phyloP scores from a whole-genome alignment of 768 basidiomycete species.

The Collybia sp. region DNA sequence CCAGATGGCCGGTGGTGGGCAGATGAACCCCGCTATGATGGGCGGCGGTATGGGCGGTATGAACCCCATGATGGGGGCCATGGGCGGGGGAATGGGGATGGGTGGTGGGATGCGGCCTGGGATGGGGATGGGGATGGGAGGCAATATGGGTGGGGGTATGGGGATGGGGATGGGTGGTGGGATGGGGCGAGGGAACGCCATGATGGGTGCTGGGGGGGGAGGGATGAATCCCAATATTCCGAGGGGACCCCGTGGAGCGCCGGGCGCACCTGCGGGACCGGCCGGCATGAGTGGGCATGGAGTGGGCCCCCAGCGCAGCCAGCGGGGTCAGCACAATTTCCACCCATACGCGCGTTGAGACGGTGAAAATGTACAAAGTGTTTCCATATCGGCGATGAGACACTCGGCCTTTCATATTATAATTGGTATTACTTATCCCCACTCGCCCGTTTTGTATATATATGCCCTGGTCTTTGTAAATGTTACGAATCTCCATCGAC shows the following conservation, averaged over 20 bases:
- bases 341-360: constrained; percentile 75
- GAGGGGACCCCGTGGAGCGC: constrained; percentile 10
- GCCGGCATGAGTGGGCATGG: constrained; percentile 48
- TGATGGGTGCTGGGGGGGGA: constrained; percentile 30
- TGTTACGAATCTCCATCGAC: too few species aligned
- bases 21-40: constrained; percentile 59
- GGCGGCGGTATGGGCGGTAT: constrained; percentile 35
- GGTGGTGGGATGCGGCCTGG: constrained; percentile 22
- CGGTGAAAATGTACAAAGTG: too few species aligned
- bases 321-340: constrained; percentile 76
- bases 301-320: constrained; percentile 71
- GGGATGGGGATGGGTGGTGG: constrained; percentile 35
- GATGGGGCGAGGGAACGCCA: constrained; percentile 38
- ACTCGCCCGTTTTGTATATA: too few species aligned
- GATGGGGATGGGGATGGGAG: constrained; percentile 39
- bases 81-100: constrained; percentile 31
- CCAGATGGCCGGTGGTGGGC: constrained; percentile 65
- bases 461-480: too few species aligned
- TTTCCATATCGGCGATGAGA: too few species aligned
- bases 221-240: constrained; percentile 17
- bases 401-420: too few species aligned
- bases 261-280: constrained; percentile 21
- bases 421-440: too few species aligned
- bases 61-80: constrained; percentile 35
- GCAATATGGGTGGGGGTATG: constrained; percentile 27